phyloP scores from a whole-genome alignment of 441 rosid species.

The Theobroma grandiflorum region DNA sequence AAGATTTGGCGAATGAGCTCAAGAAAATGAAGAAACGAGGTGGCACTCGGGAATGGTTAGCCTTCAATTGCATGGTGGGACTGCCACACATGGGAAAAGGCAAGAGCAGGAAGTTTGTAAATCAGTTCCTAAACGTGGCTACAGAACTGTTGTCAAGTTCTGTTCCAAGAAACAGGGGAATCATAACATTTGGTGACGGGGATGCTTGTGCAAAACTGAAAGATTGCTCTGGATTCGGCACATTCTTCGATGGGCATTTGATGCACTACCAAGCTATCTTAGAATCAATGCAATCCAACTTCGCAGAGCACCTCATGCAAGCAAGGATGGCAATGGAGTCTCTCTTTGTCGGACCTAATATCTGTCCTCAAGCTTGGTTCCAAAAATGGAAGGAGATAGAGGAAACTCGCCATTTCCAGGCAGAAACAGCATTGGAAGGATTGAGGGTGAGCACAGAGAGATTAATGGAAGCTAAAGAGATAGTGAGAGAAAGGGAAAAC shows the following conservation, averaged over 20 bases:
- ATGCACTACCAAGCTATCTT: constrained; percentile 44
- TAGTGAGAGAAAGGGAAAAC: constrained; percentile 39
- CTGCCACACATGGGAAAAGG: constrained; percentile 46
- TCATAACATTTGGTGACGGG: constrained; percentile 50
- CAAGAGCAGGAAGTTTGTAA: constrained; percentile 36
- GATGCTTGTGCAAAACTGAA: constrained; percentile 25
- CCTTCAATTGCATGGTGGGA: constrained; percentile 46
- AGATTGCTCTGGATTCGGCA: constrained; percentile 29
- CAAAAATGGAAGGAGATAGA: constrained; percentile 46
- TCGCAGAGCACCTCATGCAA: constrained; percentile 36
- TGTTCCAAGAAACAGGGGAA: constrained; percentile 23
- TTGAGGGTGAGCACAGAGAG: constrained; percentile 35
- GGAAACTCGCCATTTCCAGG: constrained; percentile 30
- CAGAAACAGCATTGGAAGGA: constrained; percentile 33
- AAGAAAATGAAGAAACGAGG: constrained; percentile 32
- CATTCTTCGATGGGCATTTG: constrained; percentile 44
- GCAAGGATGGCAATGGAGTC: constrained; percentile 56
- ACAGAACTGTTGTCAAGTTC: constrained; percentile 22
- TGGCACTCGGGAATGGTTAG: constrained; percentile 36
- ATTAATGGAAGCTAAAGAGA: constrained; percentile 49
- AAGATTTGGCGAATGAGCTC: constrained; percentile 32
- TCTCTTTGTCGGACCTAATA: constrained; percentile 49
- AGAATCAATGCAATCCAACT: constrained; percentile 47
- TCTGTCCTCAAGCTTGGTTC: constrained; percentile 35
- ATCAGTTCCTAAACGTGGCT: constrained; percentile 37